Conservation (phyloP, 208 protist genomes). For the Wallacemonas sp. region DNA sequence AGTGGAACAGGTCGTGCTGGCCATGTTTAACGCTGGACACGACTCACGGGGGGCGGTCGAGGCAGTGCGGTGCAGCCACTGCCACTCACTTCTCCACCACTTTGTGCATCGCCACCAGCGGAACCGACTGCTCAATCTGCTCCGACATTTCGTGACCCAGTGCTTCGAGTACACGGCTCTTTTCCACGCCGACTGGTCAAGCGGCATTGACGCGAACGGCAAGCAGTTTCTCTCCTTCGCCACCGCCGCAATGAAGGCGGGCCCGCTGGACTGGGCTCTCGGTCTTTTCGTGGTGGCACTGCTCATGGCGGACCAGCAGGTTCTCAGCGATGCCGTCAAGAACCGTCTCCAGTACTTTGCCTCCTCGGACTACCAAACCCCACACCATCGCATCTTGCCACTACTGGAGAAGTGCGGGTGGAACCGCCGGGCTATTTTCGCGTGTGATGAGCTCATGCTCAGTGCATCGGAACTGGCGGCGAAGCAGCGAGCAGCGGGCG, state of each 20-base stretch:
- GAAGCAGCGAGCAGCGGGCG: background rate
- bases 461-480: slow-evolving; percentile 28
- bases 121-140: slow-evolving; percentile 33
- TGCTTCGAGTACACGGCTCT: slow-evolving; percentile 47
- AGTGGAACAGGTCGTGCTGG: slow-evolving; percentile 28
- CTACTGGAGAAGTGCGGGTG: slow-evolving; percentile 65
- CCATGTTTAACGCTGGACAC: slow-evolving; percentile 41
- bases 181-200: slow-evolving; percentile 36
- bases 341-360: slow-evolving; percentile 38
- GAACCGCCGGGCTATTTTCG: slow-evolving; percentile 55
- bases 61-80: slow-evolving; percentile 43
- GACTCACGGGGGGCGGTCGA: slow-evolving; percentile 33
- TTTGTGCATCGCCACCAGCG: slow-evolving; percentile 49
- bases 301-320: slow-evolving; percentile 23
- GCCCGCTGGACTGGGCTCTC: slow-evolving; percentile 72
- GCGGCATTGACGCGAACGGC: slow-evolving; percentile 29
- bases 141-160: slow-evolving; percentile 46
- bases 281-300: slow-evolving; percentile 67
- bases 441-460: slow-evolving; percentile 42
- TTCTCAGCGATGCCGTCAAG: slow-evolving; percentile 38
- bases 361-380: slow-evolving; percentile 24
- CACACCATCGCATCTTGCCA: slow-evolving; percentile 40
- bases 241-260: slow-evolving; percentile 65
- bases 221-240: slow-evolving; percentile 42
- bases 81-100: slow-evolving; percentile 46